Percentiles rank a stretch among this genome's conserved stretches.
Evolutionary conservation across 768 basidiomycete species (phyloP).

Genomic region (Naematelia aurantialba): DNA sequence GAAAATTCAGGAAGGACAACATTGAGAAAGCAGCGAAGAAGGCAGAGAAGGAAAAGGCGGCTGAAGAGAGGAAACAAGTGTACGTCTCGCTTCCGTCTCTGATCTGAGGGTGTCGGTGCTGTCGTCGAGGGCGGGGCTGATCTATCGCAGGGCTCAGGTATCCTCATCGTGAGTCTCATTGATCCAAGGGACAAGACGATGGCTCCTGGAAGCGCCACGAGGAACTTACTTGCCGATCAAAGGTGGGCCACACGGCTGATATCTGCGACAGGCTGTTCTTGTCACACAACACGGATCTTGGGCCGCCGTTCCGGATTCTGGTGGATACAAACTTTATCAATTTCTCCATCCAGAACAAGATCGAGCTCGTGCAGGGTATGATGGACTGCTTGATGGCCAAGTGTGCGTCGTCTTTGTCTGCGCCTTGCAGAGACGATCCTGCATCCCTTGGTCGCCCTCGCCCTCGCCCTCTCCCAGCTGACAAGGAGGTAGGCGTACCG

Average conservation of each 20-base stretch:
- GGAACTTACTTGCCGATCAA: not conserved
- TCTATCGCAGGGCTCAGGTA: constrained; percentile 31
- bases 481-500: constrained; percentile 71
- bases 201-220: not conserved
- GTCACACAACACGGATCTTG: constrained; percentile 89
- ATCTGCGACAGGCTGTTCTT: constrained; percentile 50
- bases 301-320: constrained; percentile 92
- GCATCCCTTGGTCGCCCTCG: too few relatives aligned
- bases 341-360: constrained; percentile 93
- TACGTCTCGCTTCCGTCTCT: constrained; percentile 51
- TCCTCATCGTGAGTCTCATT: constrained; percentile 36
- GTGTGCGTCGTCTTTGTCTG: constrained; percentile 58
- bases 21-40: constrained; percentile 77
- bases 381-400: constrained; percentile 99
- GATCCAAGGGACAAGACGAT: not conserved
- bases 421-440: too few relatives aligned
- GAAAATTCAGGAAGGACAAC: constrained; percentile 80
- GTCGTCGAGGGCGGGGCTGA: constrained; percentile 7
- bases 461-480: too few relatives aligned
- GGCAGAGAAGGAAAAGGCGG: constrained; percentile 49
- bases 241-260: not conserved
- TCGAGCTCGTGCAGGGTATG: constrained; percentile 95
- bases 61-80: constrained; percentile 56
- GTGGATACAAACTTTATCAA: constrained; percentile 99
- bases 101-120: not conserved